Evolutionary conservation across 2,329 filamentous ascomycete species (phyloP).

Genomic region (Plenodomus lindquistii): DNA sequence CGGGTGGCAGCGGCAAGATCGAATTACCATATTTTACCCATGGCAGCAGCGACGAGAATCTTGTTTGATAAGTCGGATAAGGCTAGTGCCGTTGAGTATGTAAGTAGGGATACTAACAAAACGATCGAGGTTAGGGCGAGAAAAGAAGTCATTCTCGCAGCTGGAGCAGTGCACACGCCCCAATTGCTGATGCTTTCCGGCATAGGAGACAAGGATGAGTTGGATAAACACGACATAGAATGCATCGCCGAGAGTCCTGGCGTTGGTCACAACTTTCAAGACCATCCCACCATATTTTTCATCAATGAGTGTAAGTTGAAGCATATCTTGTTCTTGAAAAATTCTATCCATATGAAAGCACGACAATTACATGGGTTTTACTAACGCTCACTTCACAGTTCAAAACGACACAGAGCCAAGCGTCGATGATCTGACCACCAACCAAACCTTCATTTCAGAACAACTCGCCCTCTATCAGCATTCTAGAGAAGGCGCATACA

Average conservation of each 20-base stretch:
- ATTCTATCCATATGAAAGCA: too few relatives aligned
- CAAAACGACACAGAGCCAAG: too few relatives aligned
- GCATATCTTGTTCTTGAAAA: too few relatives aligned
- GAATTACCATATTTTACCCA: slow-evolving; percentile 37
- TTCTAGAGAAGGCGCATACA: too few relatives aligned
- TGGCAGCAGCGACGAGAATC: slow-evolving; percentile 20
- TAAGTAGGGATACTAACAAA: slow-evolving; percentile 3
- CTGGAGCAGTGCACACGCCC: slow-evolving; percentile 63
- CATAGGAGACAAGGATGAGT: slow-evolving; percentile 48
- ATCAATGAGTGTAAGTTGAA: too few relatives aligned
- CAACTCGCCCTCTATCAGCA: too few relatives aligned
- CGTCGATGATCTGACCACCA: too few relatives aligned
- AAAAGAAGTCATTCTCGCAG: slow-evolving; percentile 61
- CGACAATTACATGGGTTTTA: too few relatives aligned
- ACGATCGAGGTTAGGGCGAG: slow-evolving; percentile 13
- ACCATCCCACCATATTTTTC: too few relatives aligned
- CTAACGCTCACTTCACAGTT: too few relatives aligned
- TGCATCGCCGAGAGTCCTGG: slow-evolving; percentile 25
- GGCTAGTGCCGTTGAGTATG: slow-evolving; percentile 24
- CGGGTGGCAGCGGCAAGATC: slow-evolving; percentile 18
- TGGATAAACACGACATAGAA: slow-evolving; percentile 17
- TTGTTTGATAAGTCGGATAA: slow-evolving; percentile 15
- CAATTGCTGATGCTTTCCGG: slow-evolving; percentile 67
- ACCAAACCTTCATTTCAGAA: too few relatives aligned
- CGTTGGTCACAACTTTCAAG: slow-evolving; percentile 34